Conservation (phyloP, 2,329 filamentous ascomycete species). For the Ascochyta koolunga region DNA sequence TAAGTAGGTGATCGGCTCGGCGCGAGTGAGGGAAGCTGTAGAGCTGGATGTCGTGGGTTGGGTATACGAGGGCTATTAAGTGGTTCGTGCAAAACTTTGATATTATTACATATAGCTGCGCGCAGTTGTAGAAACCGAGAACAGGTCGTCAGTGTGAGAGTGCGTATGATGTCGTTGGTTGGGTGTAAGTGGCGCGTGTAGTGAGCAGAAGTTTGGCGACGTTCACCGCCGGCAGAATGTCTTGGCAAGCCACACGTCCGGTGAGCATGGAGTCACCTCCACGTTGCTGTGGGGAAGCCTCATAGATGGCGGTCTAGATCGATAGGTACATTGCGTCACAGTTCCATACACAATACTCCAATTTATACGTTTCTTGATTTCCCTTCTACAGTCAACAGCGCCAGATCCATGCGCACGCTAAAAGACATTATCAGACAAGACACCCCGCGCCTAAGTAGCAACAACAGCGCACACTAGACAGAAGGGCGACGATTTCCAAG, state of each 20-base stretch:
- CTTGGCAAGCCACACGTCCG: conserved; percentile 23
- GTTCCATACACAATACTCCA: conserved; percentile 6
- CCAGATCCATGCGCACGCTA: conserved; percentile 8
- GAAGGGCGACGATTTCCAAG: not conserved
- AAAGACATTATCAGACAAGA: conserved; percentile 22
- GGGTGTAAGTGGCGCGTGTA: conserved; percentile 32
- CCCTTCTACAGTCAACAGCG: conserved; percentile 28
- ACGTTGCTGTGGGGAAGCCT: conserved; percentile 3
- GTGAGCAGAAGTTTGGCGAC: conserved; percentile 41
- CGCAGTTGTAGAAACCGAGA: conserved; percentile 33
- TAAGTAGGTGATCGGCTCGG: not conserved
- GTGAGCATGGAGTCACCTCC: conserved; percentile 2
- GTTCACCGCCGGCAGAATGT: conserved; percentile 27
- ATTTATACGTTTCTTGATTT: conserved; percentile 33
- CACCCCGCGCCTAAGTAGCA: not conserved
- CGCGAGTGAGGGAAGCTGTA: not conserved
- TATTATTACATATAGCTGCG: conserved; percentile 24
- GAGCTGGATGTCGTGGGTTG: not conserved
- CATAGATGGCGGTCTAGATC: not conserved
- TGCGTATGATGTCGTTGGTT: conserved; percentile 7
- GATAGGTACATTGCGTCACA: conserved; percentile 3
- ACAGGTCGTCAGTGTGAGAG: conserved; percentile 9
- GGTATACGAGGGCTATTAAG: not conserved
- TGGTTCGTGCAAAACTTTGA: not conserved
- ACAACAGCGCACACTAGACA: conserved; percentile 7